Percentiles rank a stretch among this genome's conserved stretches.
phyloP scores from a whole-genome alignment of 2,329 filamentous ascomycete species.

The Xylaria sp. region DNA sequence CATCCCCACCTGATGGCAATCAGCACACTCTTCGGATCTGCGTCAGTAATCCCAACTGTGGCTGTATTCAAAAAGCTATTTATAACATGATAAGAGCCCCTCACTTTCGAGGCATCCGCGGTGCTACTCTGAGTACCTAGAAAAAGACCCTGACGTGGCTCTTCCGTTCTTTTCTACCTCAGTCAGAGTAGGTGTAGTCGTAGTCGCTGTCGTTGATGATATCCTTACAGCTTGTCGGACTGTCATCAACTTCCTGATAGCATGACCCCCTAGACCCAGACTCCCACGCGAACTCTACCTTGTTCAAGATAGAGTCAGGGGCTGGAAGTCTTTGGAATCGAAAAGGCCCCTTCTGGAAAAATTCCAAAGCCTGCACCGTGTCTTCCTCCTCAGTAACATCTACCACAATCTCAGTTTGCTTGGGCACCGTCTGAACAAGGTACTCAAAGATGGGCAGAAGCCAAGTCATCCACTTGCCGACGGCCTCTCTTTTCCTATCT shows the following conservation, averaged over 20 bases:
- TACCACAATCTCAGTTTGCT: conserved; percentile 26
- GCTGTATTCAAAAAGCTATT: neutral
- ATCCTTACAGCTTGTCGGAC: conserved; percentile 20
- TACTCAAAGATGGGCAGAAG: conserved; percentile 30
- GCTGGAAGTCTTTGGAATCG: conserved; percentile 20
- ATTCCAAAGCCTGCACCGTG: conserved; percentile 22
- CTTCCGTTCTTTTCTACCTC: neutral
- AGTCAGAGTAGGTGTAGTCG: conserved; percentile 25
- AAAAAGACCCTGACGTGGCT: neutral
- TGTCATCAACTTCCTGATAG: conserved; percentile 10
- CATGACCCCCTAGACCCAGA: conserved; percentile 18
- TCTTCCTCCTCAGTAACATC: conserved; percentile 27
- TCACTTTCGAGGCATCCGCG: neutral
- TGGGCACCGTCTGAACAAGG: conserved; percentile 21
- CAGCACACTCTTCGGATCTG: no score
- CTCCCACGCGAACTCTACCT: conserved; percentile 27
- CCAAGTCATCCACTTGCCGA: conserved; percentile 23
- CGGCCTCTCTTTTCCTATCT: conserved; percentile 21
- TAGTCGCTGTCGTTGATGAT: conserved; percentile 24
- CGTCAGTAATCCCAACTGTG: neutral
- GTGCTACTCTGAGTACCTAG: neutral
- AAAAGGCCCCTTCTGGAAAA: conserved; percentile 26
- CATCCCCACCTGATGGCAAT: no score
- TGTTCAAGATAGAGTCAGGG: conserved; percentile 18
- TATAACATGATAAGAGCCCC: neutral